Conservation (phyloP, 768 basidiomycete species). For the Porpolomopsis calyptriformis region DNA sequence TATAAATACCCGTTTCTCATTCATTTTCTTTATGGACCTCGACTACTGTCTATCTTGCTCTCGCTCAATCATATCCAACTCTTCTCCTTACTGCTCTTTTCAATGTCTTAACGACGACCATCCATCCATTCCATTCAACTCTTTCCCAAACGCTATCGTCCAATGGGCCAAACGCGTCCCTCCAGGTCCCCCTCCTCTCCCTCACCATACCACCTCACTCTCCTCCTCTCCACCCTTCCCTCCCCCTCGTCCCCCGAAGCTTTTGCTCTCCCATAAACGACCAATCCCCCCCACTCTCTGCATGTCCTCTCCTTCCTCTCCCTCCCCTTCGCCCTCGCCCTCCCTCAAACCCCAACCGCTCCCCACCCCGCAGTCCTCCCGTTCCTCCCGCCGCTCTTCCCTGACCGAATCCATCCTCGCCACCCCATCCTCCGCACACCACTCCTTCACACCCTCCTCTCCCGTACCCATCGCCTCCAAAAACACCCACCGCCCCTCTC, state of each 20-base stretch:
- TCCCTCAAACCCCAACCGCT: conserved; percentile 24
- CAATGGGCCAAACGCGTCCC: conserved; percentile 33
- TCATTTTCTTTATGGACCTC: conserved; percentile 59
- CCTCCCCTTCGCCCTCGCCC: conserved; percentile 21
- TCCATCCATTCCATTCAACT: conserved; percentile 8
- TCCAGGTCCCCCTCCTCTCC: conserved; percentile 15
- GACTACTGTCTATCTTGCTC: conserved; percentile 66
- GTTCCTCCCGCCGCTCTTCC: conserved; percentile 26
- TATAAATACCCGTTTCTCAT: too few species aligned
- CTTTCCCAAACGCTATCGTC: neutral
- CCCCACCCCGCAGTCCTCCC: conserved; percentile 23
- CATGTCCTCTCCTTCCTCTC: conserved; percentile 30
- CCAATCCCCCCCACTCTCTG: conserved; percentile 41
- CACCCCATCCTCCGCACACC: conserved; percentile 37
- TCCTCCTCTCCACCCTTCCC: conserved; percentile 13
- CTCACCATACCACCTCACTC: conserved; percentile 4
- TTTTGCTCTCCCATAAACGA: conserved; percentile 28
- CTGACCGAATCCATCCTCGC: conserved; percentile 44
- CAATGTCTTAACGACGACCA: conserved; percentile 29
- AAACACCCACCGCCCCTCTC: too few species aligned
- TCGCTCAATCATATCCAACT: conserved; percentile 39
- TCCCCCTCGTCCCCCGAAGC: conserved; percentile 23
- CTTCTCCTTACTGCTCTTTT: conserved; percentile 43
- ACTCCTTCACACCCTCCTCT: neutral
- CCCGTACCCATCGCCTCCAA: neutral